Base-by-base conservation (phyloP, 129 eudicot genomes). In the Scalesia atractyloides region DNA sequence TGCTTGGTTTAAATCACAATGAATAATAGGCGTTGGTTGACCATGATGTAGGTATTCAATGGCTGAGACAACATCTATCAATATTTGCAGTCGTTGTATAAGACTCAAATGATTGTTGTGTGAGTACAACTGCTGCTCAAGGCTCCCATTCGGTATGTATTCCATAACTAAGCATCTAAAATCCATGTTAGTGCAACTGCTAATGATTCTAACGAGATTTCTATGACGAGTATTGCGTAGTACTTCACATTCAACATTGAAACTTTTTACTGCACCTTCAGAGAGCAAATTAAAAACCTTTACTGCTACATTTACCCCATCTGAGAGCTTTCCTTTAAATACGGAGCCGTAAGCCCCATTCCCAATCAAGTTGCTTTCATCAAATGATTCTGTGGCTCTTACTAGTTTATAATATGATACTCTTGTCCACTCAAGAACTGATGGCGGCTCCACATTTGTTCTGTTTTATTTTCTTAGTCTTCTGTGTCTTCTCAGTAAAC, bases 41-140 rank as follows among this genome's bases (percentile, higher is more conserved):
- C 84, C 91, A 61, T 79, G 80, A 70, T 86, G 87, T 3, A 88
- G 80, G 58, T 83, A 83, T 60, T 78, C 95, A 37, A 88, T 1
- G 22, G 90, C 88, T 9, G 57, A 11, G 14, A 83, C 86, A 16
- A 82, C 90, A 73, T 88, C 90, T 1, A 75, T 70, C 81, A 77
- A 39, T 20, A 85, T 64, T 56, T 68, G 64, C 30, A 85, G 65
- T 41, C 88, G 65, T 50, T 85, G 71, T 2, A 43, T 1, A 3
- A 80, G 12, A 58, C 80, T 62, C 47, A 82, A 39, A 10, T 4
- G 72, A 47, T 58, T 11, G 53, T 73, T 65, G 6, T 80, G 33
- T 6, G 86, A 72, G 53, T 82, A 58, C 80, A 87, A 50, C 84
- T 83, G 76, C 46, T 79, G 70, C 14, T 79, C 89, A 1, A 84